Base-by-base conservation (phyloP, 805 yeast species). In the Isabelozyma rhagii region DNA sequence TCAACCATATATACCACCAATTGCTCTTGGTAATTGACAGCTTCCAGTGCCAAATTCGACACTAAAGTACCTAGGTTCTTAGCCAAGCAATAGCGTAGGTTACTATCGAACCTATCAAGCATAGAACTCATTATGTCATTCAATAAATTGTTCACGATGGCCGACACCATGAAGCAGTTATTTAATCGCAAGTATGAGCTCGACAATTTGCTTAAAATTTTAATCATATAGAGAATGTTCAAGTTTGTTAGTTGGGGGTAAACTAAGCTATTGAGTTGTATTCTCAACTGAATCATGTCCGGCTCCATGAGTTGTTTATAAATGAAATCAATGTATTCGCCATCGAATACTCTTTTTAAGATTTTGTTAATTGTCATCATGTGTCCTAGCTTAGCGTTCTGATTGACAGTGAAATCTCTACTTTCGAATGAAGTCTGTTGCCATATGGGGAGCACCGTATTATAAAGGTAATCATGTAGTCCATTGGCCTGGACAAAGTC, bases 1-100 rank as follows among this genome's bases (percentile, higher is more conserved):
- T 49, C 47, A 1, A 77, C 13, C 47, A 79, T 49, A 45, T 60
- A 66, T 3, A 39, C 21, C 45, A 74, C 62, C 14, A 81, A 49
- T 48, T 83, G 86, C 6, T 60, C 57, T n/a, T 71, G 72, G 52
- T 75, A 71, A 25, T 73, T 74, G 10, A 54, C 51, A 1, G 75
- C 71, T 1, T 64, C 64, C 0, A 53, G 48, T 1, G 70, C 66
- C 13, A 79, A 54, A 3, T 71, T 55, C 5, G 63, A 46, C 9
- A 70, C 61, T 5, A 89, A 60, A 43, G 80, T 72, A 5, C 87
- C 80, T 27, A 87, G 63, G 21, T 84, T 82, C 60, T 85, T 87
- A 0, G 97, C 87, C 34, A 85, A 69, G 1, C 82, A 70, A 53
- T 84, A 84, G 47, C 97, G 68, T 3, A 85, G 77, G 2, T 71